These are phyloP conservation scores for Aspergillus quadricinctus DNA, from an alignment of 2,329 filamentous ascomycete genomes.

Conservation along the genomic window DNA sequence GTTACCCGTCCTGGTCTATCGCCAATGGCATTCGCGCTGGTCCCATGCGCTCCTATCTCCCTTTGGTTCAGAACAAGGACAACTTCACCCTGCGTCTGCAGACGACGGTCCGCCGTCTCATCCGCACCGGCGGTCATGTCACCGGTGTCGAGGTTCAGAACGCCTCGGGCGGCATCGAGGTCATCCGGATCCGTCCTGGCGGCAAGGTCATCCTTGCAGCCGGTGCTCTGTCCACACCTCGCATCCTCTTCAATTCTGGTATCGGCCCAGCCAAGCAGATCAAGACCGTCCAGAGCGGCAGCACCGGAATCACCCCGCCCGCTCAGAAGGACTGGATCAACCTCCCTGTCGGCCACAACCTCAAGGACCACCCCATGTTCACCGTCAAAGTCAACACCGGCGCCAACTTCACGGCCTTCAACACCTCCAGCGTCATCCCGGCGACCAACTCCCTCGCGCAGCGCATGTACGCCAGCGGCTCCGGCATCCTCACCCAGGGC, in stretches of 20 bases:
- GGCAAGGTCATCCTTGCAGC: conserved; percentile 65
- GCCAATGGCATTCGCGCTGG: conserved; percentile 61
- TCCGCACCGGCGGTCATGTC: conserved; percentile 57
- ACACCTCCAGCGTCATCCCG: conserved; percentile 12
- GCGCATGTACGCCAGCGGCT: conserved; percentile 8
- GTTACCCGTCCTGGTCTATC: conserved; percentile 63
- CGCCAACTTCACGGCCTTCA: conserved; percentile 15
- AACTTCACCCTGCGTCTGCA: conserved; percentile 66
- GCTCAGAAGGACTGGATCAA: conserved; percentile 43
- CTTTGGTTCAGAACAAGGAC: conserved; percentile 51
- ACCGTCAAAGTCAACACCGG: conserved; percentile 13
- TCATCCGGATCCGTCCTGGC: conserved; percentile 56
- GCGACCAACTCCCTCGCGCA: conserved; percentile 3
- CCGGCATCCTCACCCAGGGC: conserved; percentile 15
- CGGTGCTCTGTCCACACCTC: conserved; percentile 63
- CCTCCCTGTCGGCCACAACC: conserved; percentile 46
- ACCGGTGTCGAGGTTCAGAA: conserved; percentile 44
- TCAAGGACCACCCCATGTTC: conserved; percentile 39
- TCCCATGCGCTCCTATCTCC: conserved; percentile 66
- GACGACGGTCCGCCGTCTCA: conserved; percentile 60
- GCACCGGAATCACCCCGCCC: conserved; percentile 40
- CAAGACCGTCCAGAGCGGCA: conserved; percentile 39
- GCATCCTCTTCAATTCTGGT: conserved; percentile 63
- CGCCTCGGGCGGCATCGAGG: conserved; percentile 47
- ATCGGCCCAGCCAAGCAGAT: conserved; percentile 56